These are phyloP conservation scores for Conringia planisiliqua DNA, from an alignment of 345 rosid genomes.

Conservation along the genomic window DNA sequence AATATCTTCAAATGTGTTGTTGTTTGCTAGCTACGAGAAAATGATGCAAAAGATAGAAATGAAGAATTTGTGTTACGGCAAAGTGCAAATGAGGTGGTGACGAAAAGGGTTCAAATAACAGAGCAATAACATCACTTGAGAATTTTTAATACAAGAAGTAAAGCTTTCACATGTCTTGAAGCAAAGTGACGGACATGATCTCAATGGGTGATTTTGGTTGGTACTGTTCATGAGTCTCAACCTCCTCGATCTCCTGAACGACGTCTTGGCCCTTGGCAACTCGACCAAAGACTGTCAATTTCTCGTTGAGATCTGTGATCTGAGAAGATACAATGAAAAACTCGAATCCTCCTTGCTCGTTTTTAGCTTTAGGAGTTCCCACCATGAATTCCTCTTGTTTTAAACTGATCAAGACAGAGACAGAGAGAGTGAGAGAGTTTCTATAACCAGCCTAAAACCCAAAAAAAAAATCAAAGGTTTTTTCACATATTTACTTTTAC, in stretches of 20 bases:
- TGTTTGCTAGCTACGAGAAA: neutral
- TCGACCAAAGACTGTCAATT: slow-evolving; percentile 58
- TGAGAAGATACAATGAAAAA: slow-evolving; percentile 63
- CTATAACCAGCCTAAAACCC: neutral
- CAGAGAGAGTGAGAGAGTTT: neutral
- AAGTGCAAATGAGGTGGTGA: neutral
- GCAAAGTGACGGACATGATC: slow-evolving; percentile 58
- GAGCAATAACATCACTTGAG: neutral
- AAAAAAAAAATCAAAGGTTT: neutral
- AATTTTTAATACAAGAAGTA: neutral
- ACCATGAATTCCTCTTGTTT: slow-evolving; percentile 71
- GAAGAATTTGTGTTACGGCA: neutral
- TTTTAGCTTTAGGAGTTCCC: slow-evolving; percentile 55
- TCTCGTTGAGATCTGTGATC: slow-evolving; percentile 57
- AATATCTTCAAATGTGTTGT: neutral
- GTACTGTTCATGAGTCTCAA: slow-evolving; percentile 76
- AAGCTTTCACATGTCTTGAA: slow-evolving; percentile 34
- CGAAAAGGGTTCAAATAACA: neutral
- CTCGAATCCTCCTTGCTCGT: slow-evolving; percentile 50
- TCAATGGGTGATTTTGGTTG: slow-evolving; percentile 67
- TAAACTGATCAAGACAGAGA: slow-evolving; percentile 38
- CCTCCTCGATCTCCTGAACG: slow-evolving; percentile 86
- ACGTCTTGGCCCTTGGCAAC: slow-evolving; percentile 56
- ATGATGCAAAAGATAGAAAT: neutral
- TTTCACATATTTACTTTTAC: neutral